Conservation (phyloP, 148 eudicot genomes). For the Selenicereus undatus region DNA sequence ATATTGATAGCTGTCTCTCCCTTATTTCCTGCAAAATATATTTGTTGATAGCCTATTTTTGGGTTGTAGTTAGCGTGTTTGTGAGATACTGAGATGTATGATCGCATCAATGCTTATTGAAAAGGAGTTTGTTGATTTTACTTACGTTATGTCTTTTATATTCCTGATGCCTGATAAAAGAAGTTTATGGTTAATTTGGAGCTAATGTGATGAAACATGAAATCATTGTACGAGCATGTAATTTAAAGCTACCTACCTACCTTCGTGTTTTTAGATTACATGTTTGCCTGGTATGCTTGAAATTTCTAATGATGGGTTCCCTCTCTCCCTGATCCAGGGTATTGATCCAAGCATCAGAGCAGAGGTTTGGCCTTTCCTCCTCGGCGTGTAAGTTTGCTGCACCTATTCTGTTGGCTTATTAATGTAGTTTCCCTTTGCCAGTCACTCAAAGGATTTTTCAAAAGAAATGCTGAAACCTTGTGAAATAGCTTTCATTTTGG, state of each 20-base stretch:
- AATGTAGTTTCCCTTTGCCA: background rate
- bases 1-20: background rate
- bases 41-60: background rate
- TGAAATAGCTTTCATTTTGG: background rate
- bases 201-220: background rate
- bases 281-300: background rate
- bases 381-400: conserved; percentile 76
- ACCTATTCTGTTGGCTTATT: background rate
- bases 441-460: background rate
- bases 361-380: conserved; percentile 99
- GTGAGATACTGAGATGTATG: background rate
- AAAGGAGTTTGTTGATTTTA: too few relatives aligned
- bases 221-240: background rate
- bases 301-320: conserved; percentile 4
- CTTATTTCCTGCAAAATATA: background rate
- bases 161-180: background rate
- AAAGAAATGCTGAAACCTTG: background rate
- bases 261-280: background rate
- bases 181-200: background rate
- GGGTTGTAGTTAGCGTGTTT: background rate
- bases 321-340: conserved; percentile 50
- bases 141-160: background rate
- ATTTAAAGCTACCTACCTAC: background rate
- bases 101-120: background rate
- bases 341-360: conserved; percentile 82